Evolutionary conservation across 2,329 filamentous ascomycete genomes (phyloP), one percentile per base, ranked within the genome.

Genomic region (Ceratocystis variospora): DNA sequence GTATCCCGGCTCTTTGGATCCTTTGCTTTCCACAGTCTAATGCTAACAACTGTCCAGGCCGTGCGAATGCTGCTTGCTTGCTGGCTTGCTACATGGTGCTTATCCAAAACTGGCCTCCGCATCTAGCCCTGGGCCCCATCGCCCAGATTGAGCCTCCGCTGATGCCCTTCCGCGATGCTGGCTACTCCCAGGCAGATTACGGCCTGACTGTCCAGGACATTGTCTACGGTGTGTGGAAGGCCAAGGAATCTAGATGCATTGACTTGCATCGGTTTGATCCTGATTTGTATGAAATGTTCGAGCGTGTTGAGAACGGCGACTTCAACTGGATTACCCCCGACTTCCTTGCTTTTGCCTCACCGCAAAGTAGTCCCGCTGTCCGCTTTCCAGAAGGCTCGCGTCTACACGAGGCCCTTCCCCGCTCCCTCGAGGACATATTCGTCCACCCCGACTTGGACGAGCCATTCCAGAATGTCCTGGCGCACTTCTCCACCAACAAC

Each of bases 271-370:
- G 94, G 74, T 99, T 99, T 74, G 92, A 93, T 72, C 82, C 99
- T 22, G 92, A 96, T 77, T 90, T 96, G 83, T 99, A 99, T 75
- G 94, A 99, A 78, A 88, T 84, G 74, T 99, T 85, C 72, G 94
- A 99, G 78, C 84, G 94, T 67, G 94, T 99, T 22, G 94, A 99
- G 75, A 91, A 96, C 80, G 94, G 94, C 69, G 94, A 99, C 78
- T 99, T 99, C 87, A 99, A 99, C 83, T 99, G 94, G 94, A 84
- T 99, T 68, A 96, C 92, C 5, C 92, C 93, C 7, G 81, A 92
- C 73, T 99, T 99, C 78, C 83, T 99, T 63, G 94, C 94, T 25
- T 97, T 99, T 75, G 94, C 94, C 57, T 97, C 93, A 22, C 94
- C 94, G 10, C 91, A 97, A 76, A 87, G 92, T 72, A 81, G 84